Base-by-base conservation (phyloP, 345 rosid species). In the Mangifera indica region DNA sequence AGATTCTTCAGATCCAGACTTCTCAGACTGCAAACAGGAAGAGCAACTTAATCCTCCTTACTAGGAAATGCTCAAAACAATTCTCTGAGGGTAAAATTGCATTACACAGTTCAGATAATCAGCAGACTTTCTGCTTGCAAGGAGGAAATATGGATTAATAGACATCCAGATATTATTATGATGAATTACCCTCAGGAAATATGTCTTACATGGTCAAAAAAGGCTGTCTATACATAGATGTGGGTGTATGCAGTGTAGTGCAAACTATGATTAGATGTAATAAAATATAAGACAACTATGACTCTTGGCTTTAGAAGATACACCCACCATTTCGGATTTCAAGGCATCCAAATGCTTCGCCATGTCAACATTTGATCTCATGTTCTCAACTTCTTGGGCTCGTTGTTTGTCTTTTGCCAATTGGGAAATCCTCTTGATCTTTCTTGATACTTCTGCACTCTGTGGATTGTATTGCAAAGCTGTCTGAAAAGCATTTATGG, bases 381-480 rank as follows among this genome's bases (percentile, higher is more conserved):
- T 74, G 74, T 79, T 85, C 84, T 91, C 93, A 56, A 95, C 90
- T 73, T 95, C 98, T 80, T 87, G 83, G 70, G 90, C 93, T 79
- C 90, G 85, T 75, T 79, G 88, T 84, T 95, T 92, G 34, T 93
- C 96, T 78, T 81, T 91, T 24, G 84, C 89, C 80, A 89, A 81
- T 72, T 84, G 92, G 44, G 84, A 74, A 69, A 88, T 75, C 82
- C 86, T 89, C 85, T 89, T 93, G 69, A 93, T 89, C 83, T 93
- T 93, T 77, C 89, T 87, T 29, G 86, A 86, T 54, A 95, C 97
- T 83, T 92, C 99, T 61, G 93, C 56, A 79, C 98, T 95, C 77
- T 86, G 91, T 64, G 92, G 88, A 71, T 95, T 91, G 83, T 71
- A 84, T 70, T 89, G 86, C 67, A 91, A 74, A 76, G 99, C 86